Base-by-base conservation (phyloP, 371 early-diverging fungal genomes). In the Circinella umbellata region DNA sequence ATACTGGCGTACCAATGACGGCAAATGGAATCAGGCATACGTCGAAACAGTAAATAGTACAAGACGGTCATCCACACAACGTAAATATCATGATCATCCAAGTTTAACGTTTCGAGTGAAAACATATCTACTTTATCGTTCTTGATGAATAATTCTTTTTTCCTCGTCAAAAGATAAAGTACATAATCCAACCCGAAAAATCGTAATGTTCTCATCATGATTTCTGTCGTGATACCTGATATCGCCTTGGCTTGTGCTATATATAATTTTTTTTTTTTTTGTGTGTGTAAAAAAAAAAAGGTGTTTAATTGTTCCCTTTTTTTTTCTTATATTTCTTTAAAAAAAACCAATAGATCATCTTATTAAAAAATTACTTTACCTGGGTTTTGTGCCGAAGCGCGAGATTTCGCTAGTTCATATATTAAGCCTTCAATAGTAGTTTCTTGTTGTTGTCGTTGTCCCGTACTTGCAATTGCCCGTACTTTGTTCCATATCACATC, bases 11-110 rank as follows among this genome's bases (percentile, higher is more conserved):
- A 76, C 80, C 80, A 80, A 14, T 54, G 64, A 4, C 64, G 66
- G 51, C 73, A 74, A 8, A 78, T 68, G 15, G 63, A 61, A 14
- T 69, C 69, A 2, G 81, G 81, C 55, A 76, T 34, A 7, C 53
- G 17, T 6, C 61, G 59, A 18, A 63, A 73, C 4, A 78, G 34
- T 47, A 61, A 72, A 17, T 74, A 72, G 49, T 78, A 74, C 3
- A 80, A 61, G 7, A 80, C 69, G 20, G 75, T 35, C 75, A 75
- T 80, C 78, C 81, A 80, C 17, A 80, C 51, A 37, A 64, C 62
- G 39, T 78, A 78, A 20, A 72, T 69, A 38, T 78, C 81, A 7
- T 74, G 66, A 61, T 78, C 76, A 10, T 64, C 63, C 53, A 76
- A 53, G 27, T 69, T 49, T 4, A 75, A 10, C n/a, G 65, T 72